Base-by-base conservation (phyloP, 139 green algal genomes). In the Chlamydomonas incerta region DNA sequence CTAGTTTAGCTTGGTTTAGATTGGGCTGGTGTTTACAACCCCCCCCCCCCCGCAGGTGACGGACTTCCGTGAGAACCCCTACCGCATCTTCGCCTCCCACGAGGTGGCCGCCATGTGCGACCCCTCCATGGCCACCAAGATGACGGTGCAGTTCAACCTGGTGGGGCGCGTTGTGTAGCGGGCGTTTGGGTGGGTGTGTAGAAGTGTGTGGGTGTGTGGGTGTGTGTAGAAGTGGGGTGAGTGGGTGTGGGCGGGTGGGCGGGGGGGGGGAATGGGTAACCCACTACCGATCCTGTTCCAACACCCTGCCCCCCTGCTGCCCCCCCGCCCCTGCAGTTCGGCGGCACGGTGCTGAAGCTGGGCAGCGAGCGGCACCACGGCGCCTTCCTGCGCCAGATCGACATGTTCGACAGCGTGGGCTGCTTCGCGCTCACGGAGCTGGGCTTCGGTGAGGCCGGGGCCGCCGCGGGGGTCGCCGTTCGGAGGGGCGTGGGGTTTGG, bases 371-470 rank as follows among this genome's bases (percentile, higher is more conserved):
- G 75, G 1, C 95, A 98, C 90, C 94, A 98, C 82, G 91, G 95
- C 18, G 83, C 83, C 28, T 84, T 98, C 71, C 81, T 97, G 66
- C 71, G 76, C 0, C 83, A 87, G 26, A 98, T 98, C 58, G 95
- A 98, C 84, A 24, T 58, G 70, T 26, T 86, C 29, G 68, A 86
- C 35, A 55, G 58, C 17, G 74, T 91, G 9, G 96, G 96, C 68
- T 98, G 96, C 93, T 98, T 98, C 88, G 96, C 91, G 5, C 95
- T 98, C 9, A 98, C 96, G 0, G 96, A 98, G 93, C 92, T 98
- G 41, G 96, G 96, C 31, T 98, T 93, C 82, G 96, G 93, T 94
- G 83, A 73, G 90, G 55, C 2, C 55, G 55, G 55, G 55, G 55
- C 55, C 52, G 11, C 13, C 11, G 15, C 13, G 52, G 55, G 60